Conservation (phyloP, 2,329 filamentous ascomycete genomes). For the Sporothrix curviconia region DNA sequence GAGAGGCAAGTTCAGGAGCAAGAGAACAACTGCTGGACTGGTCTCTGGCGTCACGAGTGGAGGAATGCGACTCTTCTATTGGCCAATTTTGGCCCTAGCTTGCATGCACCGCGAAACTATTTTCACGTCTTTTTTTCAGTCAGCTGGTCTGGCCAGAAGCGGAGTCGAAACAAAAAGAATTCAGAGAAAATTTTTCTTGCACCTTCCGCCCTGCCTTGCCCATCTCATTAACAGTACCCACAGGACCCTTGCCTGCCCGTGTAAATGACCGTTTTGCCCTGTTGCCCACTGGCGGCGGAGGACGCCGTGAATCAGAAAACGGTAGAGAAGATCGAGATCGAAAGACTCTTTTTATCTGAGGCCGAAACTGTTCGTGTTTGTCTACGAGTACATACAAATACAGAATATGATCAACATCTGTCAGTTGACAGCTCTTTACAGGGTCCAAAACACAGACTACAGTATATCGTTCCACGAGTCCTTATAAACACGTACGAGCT, state of each 20-base stretch:
- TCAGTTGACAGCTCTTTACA: too few species aligned
- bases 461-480: too few species aligned
- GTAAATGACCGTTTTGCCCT: conserved; percentile 3
- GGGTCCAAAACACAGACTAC: too few species aligned
- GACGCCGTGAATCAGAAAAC: background rate
- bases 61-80: background rate
- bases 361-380: too few species aligned
- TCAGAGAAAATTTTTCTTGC: conserved; percentile 8
- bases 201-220: background rate
- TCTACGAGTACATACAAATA: too few species aligned
- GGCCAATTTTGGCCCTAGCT: background rate
- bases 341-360: too few species aligned
- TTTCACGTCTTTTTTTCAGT: conserved; percentile 7
- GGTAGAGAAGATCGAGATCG: conserved; percentile 1
- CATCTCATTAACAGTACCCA: background rate
- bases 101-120: too few species aligned
- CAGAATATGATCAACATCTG: too few species aligned
- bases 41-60: conserved; percentile 14
- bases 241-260: background rate
- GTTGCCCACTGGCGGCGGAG: background rate
- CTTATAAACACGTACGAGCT: background rate
- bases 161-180: background rate
- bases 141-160: conserved; percentile 12
- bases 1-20: too few species aligned
- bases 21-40: too few species aligned